Percentiles rank a stretch among this genome's conserved stretches.
phyloP scores from a whole-genome alignment of 805 yeast genomes.

The Candida easanensis region DNA sequence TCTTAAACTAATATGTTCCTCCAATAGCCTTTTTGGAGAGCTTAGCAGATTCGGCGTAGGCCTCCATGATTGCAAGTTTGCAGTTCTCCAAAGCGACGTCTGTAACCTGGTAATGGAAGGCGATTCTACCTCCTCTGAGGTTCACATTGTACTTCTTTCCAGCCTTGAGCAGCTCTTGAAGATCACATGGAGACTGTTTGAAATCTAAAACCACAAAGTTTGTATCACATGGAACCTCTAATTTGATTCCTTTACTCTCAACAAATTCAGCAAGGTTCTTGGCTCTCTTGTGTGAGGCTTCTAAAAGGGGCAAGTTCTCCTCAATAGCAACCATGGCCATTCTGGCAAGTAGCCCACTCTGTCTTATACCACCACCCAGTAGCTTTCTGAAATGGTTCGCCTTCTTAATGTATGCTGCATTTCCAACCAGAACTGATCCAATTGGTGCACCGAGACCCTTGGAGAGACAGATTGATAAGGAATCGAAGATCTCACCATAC shows the following conservation, averaged over 20 bases:
- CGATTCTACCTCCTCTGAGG: constrained; percentile 6
- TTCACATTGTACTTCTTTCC: constrained; percentile 59
- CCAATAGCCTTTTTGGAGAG: not conserved
- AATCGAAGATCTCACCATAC: constrained; percentile 76
- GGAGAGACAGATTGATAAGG: constrained; percentile 86
- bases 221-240: constrained; percentile 78
- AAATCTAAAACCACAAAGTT: constrained; percentile 79
- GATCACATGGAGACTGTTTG: constrained; percentile 44
- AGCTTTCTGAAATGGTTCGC: constrained; percentile 89
- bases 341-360: constrained; percentile 73
- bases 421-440: constrained; percentile 83
- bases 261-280: constrained; percentile 52
- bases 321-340: constrained; percentile 83
- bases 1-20: not conserved
- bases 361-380: constrained; percentile 92
- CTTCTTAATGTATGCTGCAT: constrained; percentile 51
- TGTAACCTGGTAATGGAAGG: constrained; percentile 8
- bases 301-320: constrained; percentile 54
- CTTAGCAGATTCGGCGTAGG: constrained; percentile 35
- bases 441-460: constrained; percentile 93
- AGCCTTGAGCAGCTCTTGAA: constrained; percentile 47
- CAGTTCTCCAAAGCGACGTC: constrained; percentile 51
- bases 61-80: constrained; percentile 55
- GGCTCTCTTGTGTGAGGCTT: constrained; percentile 49
- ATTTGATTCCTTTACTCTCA: constrained; percentile 46